Evolutionary conservation across 2,329 filamentous ascomycete genomes (phyloP), one percentile per base, ranked within the genome.

Genomic region (Byssoonygena ceratinophila): DNA sequence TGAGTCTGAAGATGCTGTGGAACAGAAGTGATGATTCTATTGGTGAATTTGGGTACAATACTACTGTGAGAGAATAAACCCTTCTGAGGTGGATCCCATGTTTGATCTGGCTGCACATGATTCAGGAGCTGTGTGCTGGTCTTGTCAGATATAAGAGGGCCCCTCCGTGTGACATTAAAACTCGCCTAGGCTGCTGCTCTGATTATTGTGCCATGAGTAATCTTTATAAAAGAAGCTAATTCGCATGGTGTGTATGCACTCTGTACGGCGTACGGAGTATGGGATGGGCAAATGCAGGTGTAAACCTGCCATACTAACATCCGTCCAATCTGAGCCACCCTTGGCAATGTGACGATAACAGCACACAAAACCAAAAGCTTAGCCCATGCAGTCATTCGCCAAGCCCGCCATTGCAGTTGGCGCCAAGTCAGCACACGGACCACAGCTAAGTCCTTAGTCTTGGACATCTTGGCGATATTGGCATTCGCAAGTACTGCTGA

Each of bases 341-440:
- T 50, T 50, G 36, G 47, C 39, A 43, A 50, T 50, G 27, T 25
- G 18, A 41, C 46, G 8, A 40, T 39, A 39, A 46, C 29, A 18
- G 14, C 8, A 36, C 18, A 25, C 6, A 25, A 41, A 51, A 11
- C 29, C 14, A 36, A 44, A 51, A 45, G 49, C 49, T 51, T 45
- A 45, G 29, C 27, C 5, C 39, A 18, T 29, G 29, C 29, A 20
- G 29, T 34, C 16, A 25, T 25, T 11, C 27, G 47, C 47, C 47
- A 50, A 50, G 47, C 1, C 37, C 27, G 20, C 37, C 27, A 22
- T 8, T 7, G 2, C 5, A 9, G 18, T 50, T 50, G 27, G 37
- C 49, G 49, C 40, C 49, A 45, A 44, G 49, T 1, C 2, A 36
- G 39, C 31, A 51, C 49, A 51, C 49, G 41, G 49, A 51, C 49